Base-by-base conservation (phyloP, 2,329 filamentous ascomycete species). In the Talaromyces marneffei region DNA sequence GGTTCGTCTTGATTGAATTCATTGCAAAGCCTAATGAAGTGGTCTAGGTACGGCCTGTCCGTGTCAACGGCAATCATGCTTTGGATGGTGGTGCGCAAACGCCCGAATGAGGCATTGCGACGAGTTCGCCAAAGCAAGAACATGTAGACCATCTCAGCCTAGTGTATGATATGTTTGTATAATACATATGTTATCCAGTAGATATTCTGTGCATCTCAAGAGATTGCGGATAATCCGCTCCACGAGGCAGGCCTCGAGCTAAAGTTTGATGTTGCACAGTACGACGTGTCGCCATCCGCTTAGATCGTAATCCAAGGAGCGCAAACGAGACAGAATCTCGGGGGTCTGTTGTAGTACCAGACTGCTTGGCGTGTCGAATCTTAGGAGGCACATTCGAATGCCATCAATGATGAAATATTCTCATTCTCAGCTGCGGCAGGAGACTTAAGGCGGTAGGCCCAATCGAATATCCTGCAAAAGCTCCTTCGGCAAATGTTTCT, bases 61-160 rank as follows among this genome's bases (percentile, higher is more conserved):
- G 75, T 88, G 42, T 92, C 92, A 61, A 99, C 94, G 40, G 87
- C 91, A 12, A 85, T 99, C 71, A 99, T 99, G 94, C 81, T 99
- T 71, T 96, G 89, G 84, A 92, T 97, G 90, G 87, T 99, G 39
- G 80, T 96, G 64, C 92, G 90, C 75, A 96, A 93, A 77, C 91
- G 92, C 14, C 82, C 91, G 9, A 86, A 87, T 27, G 86, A 90
- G 68, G 80, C 90, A 53, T 77, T 87, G 58, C 85, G 87, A 64
- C 86, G 91, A 65, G 86, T 96, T 62, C 85, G 89, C 61, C 85
- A 90, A 75, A 91, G 87, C 72, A 87, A 85, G 71, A 84, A 87
- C 64, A 92, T 90, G 88, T 91, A 83, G 73, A 77, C 68, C 18
- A 58, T 42, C 37, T 35, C 56, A 70, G 46, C 62, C 48, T 62